Base-by-base conservation (phyloP, 352 stramenopile species). In the Phytophthora pini region DNA sequence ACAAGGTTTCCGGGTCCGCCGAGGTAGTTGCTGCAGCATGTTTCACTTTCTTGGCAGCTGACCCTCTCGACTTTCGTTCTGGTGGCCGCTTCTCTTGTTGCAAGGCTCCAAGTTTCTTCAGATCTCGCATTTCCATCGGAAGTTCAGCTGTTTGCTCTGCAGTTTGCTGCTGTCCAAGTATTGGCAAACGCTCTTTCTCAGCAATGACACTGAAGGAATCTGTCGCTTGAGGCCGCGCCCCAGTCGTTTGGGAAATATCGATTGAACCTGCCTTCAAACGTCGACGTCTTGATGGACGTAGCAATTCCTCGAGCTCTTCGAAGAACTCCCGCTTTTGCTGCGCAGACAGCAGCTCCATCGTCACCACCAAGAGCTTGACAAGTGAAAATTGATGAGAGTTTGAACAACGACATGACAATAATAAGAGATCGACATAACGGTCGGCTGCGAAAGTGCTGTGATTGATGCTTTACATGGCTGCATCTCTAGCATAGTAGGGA, bases 251-350 rank as follows among this genome's bases (percentile, higher is more conserved):
- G 12, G 22, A 49, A 61, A 60, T 52, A 43, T 46, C 22, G 12
- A 43, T 45, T 52, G 31, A 20, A 50, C 51, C 38, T 12, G 67
- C 26, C 34, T 66, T 56, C 6, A 39, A 24, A 32, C 65, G 54
- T 57, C 53, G 61, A 60, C 26, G 58, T 58, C 36, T 56, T 53
- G 55, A n/a, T 45, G 49, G 47, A 12, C 11, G 53, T 12, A 84
- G 26, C 41, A 91, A 63, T 38, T 67, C 68, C 20, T 88, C 75
- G 26, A 90, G 52, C 12, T 76, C 55, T 11, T 53, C 31, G 62
- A 89, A 88, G 68, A 88, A 89, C 6, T 54, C 24, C 29, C 39
- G 65, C 77, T 89, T 88, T 32, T 77, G 40, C 40, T 77, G 22
- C 17, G 51, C 61, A 9, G 72, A 76, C 8, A 87, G 74, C 56